Evolutionary conservation across 495 filamentous ascomycete genomes (phyloP), one percentile per base, ranked within the genome.

Genomic region (Aspergillus incahuasiensis): DNA sequence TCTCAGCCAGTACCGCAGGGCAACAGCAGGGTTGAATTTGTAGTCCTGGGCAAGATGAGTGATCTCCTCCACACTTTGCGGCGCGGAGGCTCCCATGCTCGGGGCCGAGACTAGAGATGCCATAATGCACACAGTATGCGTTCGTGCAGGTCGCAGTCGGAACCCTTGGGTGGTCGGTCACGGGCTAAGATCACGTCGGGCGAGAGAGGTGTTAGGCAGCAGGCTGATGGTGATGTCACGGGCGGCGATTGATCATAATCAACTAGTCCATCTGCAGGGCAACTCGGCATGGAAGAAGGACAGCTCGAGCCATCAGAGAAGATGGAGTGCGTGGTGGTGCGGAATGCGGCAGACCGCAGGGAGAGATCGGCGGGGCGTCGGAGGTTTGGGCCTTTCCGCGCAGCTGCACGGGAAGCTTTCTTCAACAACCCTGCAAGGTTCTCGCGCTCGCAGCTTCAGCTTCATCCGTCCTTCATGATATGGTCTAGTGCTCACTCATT

Each of bases 1-100:
- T 21, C 90, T 82, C 30, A 92, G 71, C 91, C 92, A 98, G 61
- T 85, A 85, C 62, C 83, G 83, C 30, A 96, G 74, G 8, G 83
- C 79, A 48, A 96, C 85, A 1, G 74, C 67, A 4, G 81, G 79
- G 68, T 89, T 88, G 78, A 89, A 98, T 25, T 90, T 82, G 64
- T 90, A 96, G 20, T 86, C 77, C 56, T 82, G 72, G 2, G 92
- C 92, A 48, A 79, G 81, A 11, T 79, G 75, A 16, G 82, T 79
- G 46, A 97, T 86, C 59, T 89, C 84, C 55, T 85, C 82, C 30
- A 89, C 79, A 52, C 77, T 90, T 70, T 91, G 76, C 13, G 92
- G 75, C 45, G 69, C 58, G 32, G 71, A 69, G 39, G 65, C 59
- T 30, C 63, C 70, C 13, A 54, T 44, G 47, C 58, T 42, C 25